These are phyloP conservation scores for Solanum megistacrolobum DNA, from an alignment of 257 asterid genomes.

Conservation along the genomic window DNA sequence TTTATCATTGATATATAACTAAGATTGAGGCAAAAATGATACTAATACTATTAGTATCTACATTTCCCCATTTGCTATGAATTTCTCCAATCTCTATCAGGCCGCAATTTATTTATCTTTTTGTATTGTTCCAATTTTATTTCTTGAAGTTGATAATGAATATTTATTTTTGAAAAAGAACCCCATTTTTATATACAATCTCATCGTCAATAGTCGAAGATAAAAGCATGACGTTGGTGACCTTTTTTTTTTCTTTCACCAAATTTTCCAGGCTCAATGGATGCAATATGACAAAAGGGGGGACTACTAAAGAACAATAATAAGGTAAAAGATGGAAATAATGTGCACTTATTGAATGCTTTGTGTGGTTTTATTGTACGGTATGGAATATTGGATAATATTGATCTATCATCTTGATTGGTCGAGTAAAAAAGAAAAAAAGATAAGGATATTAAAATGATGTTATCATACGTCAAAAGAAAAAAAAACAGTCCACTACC, in stretches of 20 bases:
- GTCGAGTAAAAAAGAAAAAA: not conserved
- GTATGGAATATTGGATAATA: slow-evolving; percentile 7
- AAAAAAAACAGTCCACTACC: not conserved
- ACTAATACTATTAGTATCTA: not conserved
- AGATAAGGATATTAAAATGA: not conserved
- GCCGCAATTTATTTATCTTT: not conserved
- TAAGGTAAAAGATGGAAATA: not conserved
- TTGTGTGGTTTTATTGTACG: slow-evolving; percentile 8
- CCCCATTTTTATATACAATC: not conserved
- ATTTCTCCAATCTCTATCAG: not conserved
- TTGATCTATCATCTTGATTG: slow-evolving; percentile 23
- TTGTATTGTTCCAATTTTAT: too few relatives aligned
- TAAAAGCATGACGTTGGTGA: not conserved
- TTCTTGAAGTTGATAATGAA: not conserved
- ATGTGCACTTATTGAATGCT: slow-evolving; percentile 8
- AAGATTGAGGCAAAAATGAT: not conserved
- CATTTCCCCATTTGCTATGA: not conserved
- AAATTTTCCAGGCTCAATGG: not conserved
- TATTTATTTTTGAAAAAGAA: not conserved
- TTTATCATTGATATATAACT: not conserved
- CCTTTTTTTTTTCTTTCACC: not conserved
- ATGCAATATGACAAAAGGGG: not conserved
- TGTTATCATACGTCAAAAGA: not conserved
- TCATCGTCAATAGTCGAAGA: not conserved
- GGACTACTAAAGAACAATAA: slow-evolving; percentile 3